A percentile compares a stretch with the other conserved stretches of the same genome.
Conservation (phyloP, 768 basidiomycete genomes). For the Rhodocollybia butyracea region DNA sequence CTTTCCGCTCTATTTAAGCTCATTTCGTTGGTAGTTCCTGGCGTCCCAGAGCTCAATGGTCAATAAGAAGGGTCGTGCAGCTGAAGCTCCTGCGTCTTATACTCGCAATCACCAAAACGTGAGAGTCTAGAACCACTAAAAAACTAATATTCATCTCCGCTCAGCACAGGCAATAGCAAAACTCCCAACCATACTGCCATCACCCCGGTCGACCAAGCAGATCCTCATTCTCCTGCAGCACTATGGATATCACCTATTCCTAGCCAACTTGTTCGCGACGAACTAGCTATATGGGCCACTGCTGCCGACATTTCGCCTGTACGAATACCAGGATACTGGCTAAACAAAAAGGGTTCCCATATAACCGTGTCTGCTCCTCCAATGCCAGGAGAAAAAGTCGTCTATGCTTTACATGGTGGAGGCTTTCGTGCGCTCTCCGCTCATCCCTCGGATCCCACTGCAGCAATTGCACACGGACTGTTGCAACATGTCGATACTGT, state of each 20-base stretch:
- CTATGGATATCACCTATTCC: no score
- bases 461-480: conserved; percentile 43
- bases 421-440: conserved; percentile 53
- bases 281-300: conserved; percentile 37
- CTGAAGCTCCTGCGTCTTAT: conserved; percentile 32
- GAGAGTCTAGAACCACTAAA: no score
- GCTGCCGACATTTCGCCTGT: conserved; percentile 36
- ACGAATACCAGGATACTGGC: conserved; percentile 57
- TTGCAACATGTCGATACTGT: conserved; percentile 41
- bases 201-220: no score
- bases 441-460: conserved; percentile 48
- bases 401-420: conserved; percentile 66
- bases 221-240: no score
- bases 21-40: conserved; percentile 24
- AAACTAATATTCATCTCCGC: not conserved
- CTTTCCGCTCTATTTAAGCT: not conserved
- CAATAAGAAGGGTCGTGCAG: conserved; percentile 33
- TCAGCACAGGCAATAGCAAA: not conserved
- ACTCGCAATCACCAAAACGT: conserved; percentile 24
- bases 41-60: conserved; percentile 48
- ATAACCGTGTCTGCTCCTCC: conserved; percentile 35
- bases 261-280: conserved; percentile 39
- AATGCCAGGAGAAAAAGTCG: conserved; percentile 49
- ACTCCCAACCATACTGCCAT: conserved; percentile 40
- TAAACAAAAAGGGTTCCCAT: conserved; percentile 36